phyloP scores from a whole-genome alignment of 495 filamentous ascomycete species.

The Podospora fimiseda region DNA sequence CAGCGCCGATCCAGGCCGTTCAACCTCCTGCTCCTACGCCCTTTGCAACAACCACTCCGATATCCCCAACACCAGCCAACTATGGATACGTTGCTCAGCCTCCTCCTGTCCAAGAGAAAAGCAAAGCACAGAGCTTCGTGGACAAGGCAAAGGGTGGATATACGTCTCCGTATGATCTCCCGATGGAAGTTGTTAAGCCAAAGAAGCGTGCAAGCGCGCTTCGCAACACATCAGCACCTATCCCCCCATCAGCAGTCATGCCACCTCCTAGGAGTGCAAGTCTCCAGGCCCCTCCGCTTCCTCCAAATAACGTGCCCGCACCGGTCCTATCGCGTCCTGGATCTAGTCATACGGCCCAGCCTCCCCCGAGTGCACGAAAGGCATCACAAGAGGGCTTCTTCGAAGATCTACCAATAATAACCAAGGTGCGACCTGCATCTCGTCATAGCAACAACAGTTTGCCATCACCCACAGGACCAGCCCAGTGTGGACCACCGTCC shows the following conservation, averaged over 20 bases:
- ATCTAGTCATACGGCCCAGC: conserved; percentile 30
- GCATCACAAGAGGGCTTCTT: conserved; percentile 59
- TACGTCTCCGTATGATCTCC: conserved; percentile 87
- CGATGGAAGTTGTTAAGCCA: conserved; percentile 74
- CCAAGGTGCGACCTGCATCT: conserved; percentile 49
- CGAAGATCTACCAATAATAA: conserved; percentile 71
- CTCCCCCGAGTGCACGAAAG: conserved; percentile 21
- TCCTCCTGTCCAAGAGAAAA: conserved; percentile 34
- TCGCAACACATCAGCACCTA: conserved; percentile 23
- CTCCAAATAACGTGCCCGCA: conserved; percentile 27
- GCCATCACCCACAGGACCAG: conserved; percentile 35
- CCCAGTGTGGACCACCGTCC: conserved; percentile 26
- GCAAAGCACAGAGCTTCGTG: conserved; percentile 71
- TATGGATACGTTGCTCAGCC: conserved; percentile 38
- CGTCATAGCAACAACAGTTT: conserved; percentile 30
- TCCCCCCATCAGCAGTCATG: conserved; percentile 39
- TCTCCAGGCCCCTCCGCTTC: conserved; percentile 39
- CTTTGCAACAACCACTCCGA: conserved; percentile 30
- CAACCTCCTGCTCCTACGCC: conserved; percentile 27
- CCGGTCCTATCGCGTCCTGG: conserved; percentile 25
- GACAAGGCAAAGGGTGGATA: conserved; percentile 88
- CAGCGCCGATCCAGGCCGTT: conserved; percentile 14
- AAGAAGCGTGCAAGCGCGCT: conserved; percentile 49
- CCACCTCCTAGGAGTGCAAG: conserved; percentile 57
- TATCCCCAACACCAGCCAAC: conserved; percentile 37